Conservation (phyloP, 164 flowering plant species). For the Liquidambar formosana region DNA sequence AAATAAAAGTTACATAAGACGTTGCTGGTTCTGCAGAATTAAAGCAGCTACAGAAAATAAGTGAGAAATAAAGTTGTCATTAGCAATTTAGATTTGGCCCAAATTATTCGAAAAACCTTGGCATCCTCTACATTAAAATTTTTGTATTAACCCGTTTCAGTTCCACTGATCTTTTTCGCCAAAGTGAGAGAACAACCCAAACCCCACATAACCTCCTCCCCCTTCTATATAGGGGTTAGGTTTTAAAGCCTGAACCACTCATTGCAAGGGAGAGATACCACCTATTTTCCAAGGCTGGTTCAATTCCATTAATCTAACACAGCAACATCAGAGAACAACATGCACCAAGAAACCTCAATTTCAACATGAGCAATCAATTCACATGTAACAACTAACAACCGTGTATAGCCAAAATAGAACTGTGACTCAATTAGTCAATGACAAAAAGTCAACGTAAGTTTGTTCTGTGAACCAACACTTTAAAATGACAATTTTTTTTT, state of each 20-base stretch:
- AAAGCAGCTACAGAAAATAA: too few species aligned
- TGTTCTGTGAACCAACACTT: too few species aligned
- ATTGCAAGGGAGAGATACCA: too few species aligned
- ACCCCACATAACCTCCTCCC: too few species aligned
- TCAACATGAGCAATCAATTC: not conserved
- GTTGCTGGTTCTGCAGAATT: not conserved
- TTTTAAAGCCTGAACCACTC: too few species aligned
- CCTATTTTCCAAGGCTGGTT: too few species aligned
- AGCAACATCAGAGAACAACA: not conserved
- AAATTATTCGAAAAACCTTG: not conserved
- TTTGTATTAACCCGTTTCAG: not conserved
- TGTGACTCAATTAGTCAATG: too few species aligned
- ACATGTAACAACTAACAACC: not conserved
- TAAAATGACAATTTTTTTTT: too few species aligned
- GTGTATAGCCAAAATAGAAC: too few species aligned
- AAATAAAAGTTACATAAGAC: not conserved
- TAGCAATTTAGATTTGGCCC: not conserved
- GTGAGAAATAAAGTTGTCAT: not conserved
- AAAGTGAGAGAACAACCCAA: not conserved
- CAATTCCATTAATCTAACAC: not conserved
- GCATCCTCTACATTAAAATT: not conserved
- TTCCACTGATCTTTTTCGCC: not conserved
- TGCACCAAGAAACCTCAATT: not conserved
- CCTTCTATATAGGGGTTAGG: too few species aligned
- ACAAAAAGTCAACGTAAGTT: too few species aligned